Percentiles rank a stretch among this genome's conserved stretches.
Evolutionary conservation across 352 stramenopile species (phyloP).

Genomic region (Phytophthora melonis): DNA sequence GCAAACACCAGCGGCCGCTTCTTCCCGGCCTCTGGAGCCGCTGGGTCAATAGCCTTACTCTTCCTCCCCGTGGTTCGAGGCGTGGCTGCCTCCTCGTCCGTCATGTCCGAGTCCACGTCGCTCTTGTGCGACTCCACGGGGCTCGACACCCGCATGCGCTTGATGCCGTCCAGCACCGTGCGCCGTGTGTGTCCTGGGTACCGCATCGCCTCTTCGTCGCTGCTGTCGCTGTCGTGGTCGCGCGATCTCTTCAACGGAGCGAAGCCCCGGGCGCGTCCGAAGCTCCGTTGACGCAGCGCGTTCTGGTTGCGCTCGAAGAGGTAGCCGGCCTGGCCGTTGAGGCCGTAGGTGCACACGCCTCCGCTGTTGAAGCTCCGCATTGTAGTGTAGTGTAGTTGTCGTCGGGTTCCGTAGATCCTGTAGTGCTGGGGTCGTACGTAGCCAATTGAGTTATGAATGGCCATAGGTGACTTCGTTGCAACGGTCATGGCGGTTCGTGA

Average conservation of each 20-base stretch:
- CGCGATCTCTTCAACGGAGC: slow-evolving; percentile 52
- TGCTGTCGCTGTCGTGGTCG: slow-evolving; percentile 28
- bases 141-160: slow-evolving; percentile 75
- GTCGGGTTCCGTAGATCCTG: neutral
- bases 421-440: slow-evolving; percentile 3
- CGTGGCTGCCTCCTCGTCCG: slow-evolving; percentile 43
- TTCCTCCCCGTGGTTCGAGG: slow-evolving; percentile 32
- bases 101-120: slow-evolving; percentile 42
- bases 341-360: slow-evolving; percentile 50
- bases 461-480: neutral
- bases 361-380: slow-evolving; percentile 44
- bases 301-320: slow-evolving; percentile 54
- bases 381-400: neutral
- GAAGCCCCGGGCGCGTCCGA: slow-evolving; percentile 49
- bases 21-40: slow-evolving; percentile 10
- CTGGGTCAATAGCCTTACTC: slow-evolving; percentile 34
- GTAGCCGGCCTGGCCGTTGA: slow-evolving; percentile 47
- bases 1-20: slow-evolving; percentile 32
- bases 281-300: slow-evolving; percentile 57
- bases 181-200: slow-evolving; percentile 6
- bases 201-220: slow-evolving; percentile 18
- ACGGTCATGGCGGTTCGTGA: neutral
- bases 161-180: slow-evolving; percentile 66
- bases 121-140: slow-evolving; percentile 36
- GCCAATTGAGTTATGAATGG: slow-evolving; percentile 34